Evolutionary conservation across 768 basidiomycete species (phyloP).

Genomic region (Suillus alpinus): DNA sequence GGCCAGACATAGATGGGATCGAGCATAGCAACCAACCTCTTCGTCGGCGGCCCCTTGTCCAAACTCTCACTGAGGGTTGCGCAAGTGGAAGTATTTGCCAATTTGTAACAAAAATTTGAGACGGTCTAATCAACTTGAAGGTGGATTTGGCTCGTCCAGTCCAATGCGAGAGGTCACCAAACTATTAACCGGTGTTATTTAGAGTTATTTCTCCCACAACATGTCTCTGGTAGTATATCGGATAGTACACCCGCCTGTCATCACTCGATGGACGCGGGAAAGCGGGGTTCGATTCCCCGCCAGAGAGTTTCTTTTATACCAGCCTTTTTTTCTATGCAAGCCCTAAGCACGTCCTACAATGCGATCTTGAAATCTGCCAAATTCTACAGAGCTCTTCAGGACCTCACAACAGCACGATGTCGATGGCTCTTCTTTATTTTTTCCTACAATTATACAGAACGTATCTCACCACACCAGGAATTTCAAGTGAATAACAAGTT

Average conservation of each 20-base stretch:
- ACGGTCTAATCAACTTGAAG: too few relatives aligned
- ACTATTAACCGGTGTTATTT: background rate
- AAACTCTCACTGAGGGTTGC: background rate
- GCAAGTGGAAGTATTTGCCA: too few relatives aligned
- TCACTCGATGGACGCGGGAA: conserved; percentile 18
- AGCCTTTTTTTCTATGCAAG: background rate
- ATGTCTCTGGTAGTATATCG: conserved; percentile 32
- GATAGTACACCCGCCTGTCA: conserved; percentile 42
- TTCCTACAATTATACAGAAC: conserved; percentile 1
- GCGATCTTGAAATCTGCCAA: background rate
- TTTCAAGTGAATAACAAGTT: background rate
- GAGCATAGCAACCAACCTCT: too few relatives aligned
- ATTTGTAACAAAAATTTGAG: background rate
- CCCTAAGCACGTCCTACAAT: background rate
- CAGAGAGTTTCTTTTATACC: conserved; percentile 18
- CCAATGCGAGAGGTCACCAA: too few relatives aligned
- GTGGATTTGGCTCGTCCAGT: background rate
- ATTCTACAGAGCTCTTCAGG: background rate
- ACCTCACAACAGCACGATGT: background rate
- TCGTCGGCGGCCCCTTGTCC: background rate
- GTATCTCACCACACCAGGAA: background rate
- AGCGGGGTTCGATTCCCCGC: conserved; percentile 34
- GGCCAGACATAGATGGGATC: background rate
- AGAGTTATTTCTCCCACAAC: background rate
- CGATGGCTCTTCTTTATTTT: background rate